Percentiles rank a stretch among this genome's conserved stretches.
phyloP scores from a whole-genome alignment of 1,284 basidiomycete species.

The Golubevia sp. region DNA sequence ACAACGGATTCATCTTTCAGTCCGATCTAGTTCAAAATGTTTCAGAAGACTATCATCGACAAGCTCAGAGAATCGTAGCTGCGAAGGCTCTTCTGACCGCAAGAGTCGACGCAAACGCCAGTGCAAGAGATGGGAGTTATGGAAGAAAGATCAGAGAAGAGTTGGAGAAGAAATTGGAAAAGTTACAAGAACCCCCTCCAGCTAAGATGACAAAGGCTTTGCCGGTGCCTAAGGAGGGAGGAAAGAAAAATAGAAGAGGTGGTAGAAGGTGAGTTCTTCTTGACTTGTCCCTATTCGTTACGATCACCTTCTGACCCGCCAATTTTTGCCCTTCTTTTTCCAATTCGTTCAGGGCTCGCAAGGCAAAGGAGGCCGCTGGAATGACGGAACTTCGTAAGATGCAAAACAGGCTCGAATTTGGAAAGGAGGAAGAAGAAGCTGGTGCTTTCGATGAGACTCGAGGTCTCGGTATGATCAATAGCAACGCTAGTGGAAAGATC shows the following conservation, averaged over 20 bases:
- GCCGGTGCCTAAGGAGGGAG: conserved; percentile 93
- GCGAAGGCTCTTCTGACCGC: conserved; percentile 90
- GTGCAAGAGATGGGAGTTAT: conserved; percentile 77
- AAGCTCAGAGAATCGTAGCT: conserved; percentile 87
- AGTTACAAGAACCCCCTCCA: conserved; percentile 90
- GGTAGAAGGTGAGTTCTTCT: conserved; percentile 75
- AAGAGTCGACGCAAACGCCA: conserved; percentile 86
- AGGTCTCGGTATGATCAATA: conserved; percentile 91
- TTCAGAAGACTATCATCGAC: conserved; percentile 87
- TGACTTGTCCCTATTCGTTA: neutral
- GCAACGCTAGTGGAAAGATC: conserved; percentile 80
- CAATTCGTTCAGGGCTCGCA: conserved; percentile 73
- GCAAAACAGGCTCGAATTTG: conserved; percentile 95
- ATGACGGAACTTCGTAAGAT: conserved; percentile 95
- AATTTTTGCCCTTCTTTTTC: neutral
- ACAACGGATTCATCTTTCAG: conserved; percentile 96
- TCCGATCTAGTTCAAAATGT: conserved; percentile 82
- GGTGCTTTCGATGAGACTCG: conserved; percentile 95
- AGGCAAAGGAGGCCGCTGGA: conserved; percentile 94
- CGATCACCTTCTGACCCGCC: neutral
- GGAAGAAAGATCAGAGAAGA: conserved; percentile 80
- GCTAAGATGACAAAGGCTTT: conserved; percentile 91
- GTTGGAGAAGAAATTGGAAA: conserved; percentile 86
- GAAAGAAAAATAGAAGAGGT: conserved; percentile 85
- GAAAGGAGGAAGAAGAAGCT: conserved; percentile 92